A percentile compares a stretch with the other conserved stretches of the same genome.
Evolutionary conservation across 176 grass and related monocot genomes (phyloP).

Genomic region (Oryza longistaminata): DNA sequence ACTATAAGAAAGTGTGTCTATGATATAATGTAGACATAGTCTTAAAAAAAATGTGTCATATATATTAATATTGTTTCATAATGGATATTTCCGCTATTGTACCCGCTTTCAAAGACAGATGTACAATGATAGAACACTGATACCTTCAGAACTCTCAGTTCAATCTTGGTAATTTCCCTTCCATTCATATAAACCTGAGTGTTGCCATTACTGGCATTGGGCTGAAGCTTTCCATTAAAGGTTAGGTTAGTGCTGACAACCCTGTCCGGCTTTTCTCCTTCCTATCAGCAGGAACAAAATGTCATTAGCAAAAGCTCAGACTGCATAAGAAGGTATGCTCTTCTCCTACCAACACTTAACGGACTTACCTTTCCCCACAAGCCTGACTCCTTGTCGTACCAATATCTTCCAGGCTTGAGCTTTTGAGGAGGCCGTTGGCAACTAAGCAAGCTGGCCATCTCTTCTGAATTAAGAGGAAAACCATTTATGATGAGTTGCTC

Average conservation of each 20-base stretch:
- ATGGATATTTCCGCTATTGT: neutral
- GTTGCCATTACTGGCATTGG: conserved; percentile 80
- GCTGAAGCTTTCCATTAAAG: conserved; percentile 82
- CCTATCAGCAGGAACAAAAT: conserved; percentile 43
- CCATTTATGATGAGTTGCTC: conserved; percentile 79
- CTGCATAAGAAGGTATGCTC: conserved; percentile 1
- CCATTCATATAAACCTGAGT: conserved; percentile 91
- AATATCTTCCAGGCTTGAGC: conserved; percentile 92
- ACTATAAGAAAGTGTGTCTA: neutral
- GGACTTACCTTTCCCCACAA: conserved; percentile 84
- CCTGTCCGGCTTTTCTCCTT: conserved; percentile 77
- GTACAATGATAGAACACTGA: neutral
- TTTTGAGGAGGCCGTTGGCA: conserved; percentile 78
- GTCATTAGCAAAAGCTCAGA: neutral
- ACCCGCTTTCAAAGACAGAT: neutral
- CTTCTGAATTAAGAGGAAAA: conserved; percentile 55
- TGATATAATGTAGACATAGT: neutral
- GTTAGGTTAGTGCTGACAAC: conserved; percentile 76
- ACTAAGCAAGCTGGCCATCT: conserved; percentile 79
- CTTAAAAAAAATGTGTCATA: neutral
- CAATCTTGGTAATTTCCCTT: conserved; percentile 84
- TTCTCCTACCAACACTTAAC: neutral
- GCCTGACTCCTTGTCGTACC: conserved; percentile 98
- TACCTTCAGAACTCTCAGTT: conserved; percentile 80
- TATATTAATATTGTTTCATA: neutral